A percentile compares a stretch with the other conserved stretches of the same genome.
Evolutionary conservation across 495 filamentous ascomycete genomes (phyloP).

Genomic region (Jackrogersella multiformis): DNA sequence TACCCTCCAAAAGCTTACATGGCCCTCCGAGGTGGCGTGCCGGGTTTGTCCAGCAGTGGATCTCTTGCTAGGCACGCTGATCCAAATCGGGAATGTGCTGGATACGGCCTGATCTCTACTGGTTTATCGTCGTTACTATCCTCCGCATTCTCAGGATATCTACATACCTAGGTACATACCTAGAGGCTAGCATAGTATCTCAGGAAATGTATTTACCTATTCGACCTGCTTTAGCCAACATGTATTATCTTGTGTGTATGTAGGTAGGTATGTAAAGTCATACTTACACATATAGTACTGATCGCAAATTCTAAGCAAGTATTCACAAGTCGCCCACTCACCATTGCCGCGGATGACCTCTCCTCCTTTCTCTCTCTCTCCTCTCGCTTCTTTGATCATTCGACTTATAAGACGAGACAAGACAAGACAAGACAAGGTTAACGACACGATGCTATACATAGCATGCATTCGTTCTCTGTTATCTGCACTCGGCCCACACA

Average conservation of each 20-base stretch:
- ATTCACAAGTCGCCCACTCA: slow-evolving; percentile 10
- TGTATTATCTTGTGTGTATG: not conserved
- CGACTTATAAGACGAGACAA: slow-evolving; percentile 23
- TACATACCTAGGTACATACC: too few relatives aligned
- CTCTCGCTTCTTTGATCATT: not conserved
- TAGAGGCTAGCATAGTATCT: too few relatives aligned
- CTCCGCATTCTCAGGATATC: slow-evolving; percentile 41
- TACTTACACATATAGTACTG: not conserved
- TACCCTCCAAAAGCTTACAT: slow-evolving; percentile 46
- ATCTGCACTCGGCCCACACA: slow-evolving; percentile 40
- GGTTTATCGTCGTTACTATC: slow-evolving; percentile 28
- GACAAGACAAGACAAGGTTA: too few relatives aligned
- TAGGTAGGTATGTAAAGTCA: too few relatives aligned
- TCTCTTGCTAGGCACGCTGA: slow-evolving; percentile 45
- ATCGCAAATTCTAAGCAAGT: slow-evolving; percentile 26
- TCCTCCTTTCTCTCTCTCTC: slow-evolving; percentile 1
- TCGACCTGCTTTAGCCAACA: not conserved
- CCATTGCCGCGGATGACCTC: slow-evolving; percentile 14
- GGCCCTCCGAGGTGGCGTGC: slow-evolving; percentile 48
- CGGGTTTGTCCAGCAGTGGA: slow-evolving; percentile 47
- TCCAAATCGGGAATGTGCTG: slow-evolving; percentile 52
- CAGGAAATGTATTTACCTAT: slow-evolving; percentile 1
- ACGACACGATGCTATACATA: slow-evolving; percentile 30
- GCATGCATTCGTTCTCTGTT: slow-evolving; percentile 12
- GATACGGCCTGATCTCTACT: slow-evolving; percentile 43